Base-by-base conservation (phyloP, 345 rosid species). In the Salix dunnii region DNA sequence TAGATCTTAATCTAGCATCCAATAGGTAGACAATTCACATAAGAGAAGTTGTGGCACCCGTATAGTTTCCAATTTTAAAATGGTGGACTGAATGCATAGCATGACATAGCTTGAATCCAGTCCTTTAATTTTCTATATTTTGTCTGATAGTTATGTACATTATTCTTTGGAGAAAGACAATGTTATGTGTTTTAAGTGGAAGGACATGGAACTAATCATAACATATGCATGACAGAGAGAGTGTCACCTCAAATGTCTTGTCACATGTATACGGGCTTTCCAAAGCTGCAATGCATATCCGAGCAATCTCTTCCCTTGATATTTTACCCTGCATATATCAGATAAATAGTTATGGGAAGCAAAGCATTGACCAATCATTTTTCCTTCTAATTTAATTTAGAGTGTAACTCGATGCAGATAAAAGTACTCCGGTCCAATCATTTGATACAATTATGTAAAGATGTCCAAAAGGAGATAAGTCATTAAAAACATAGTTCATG, bases 271-370 rank as follows among this genome's bases (percentile, higher is more conserved):
- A 87, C 18, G 94, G 91, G 77, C 96, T 96, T 21, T 88, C 98
- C 58, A 93, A 83, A 72, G 96, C 92, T 64, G 97, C 93, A 6
- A 95, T 74, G 76, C 98, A 96, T 72, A 96, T 91, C 74, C 84
- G 89, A 43, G 98, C 98, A 75, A 93, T 84, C 86, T 96, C 99
- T 78, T 96, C 97, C 84, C 98, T 93, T 3, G 99, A 96, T 55
- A 96, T 79, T 78, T 96, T 96, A 69, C 97, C 99, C 99, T 95
- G 77, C 36, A 81, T 40, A 33, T 12, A 71, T 49, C 49, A 78
- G 14, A 27, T 36, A 33, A 73, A 67, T 66, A 28, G 46, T 46
- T 51, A 3, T 38, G 49, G 28, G 17, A 78, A 67, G 7, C 38
- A 31, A 27, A 6, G 68, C 16, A 8, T 48, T 11, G 10, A 23